Evolutionary conservation across 2,329 filamentous ascomycete species (phyloP), one percentile per base, ranked within the genome.

Genomic region (Colletotrichum caudatum): DNA sequence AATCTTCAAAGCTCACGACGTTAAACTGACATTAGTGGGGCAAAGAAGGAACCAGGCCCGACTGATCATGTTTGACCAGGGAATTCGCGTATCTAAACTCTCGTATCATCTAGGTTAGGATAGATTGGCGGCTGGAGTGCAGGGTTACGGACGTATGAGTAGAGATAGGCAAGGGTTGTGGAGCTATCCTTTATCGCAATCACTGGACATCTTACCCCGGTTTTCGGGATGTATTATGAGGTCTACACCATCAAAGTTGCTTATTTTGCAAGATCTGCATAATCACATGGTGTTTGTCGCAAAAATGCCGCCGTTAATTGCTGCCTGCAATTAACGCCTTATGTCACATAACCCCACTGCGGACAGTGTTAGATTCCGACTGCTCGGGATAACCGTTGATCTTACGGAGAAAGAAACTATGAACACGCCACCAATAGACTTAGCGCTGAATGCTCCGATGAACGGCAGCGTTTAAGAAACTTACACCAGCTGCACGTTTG

Each of bases 121-220:
- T 57, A 64, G 58, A 63, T 68, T 29, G 51, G 35, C 48, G 46
- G 26, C 57, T 26, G 39, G 54, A 12, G 20, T 61, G 41, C 63
- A 26, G 57, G 68, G 37, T n/a, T 6, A 37, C 14, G 44, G 26
- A 20, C 14, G 29, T 12, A 20, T 2, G 14, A 11, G 37, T 16
- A 56, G 69, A 71, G 69, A 71, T 71, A 71, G 69, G 69, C 69
- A 63, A 66, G 69, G 69, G 65, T 71, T 2, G 33, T 26, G 53
- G 68, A 54, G 53, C 29, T 44, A 20, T 35, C 29, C 12, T 14
- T 44, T 33, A 44, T 44, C 23, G 23, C 64, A 51, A 29, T 44
- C 7, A n/a, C 57, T 37, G 12, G 53, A 23, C 26, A 16, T 37
- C 16, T 11, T 1, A 41, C 64, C 58, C 68, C 66, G 7, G 56